Evolutionary conservation across 2,329 filamentous ascomycete species (phyloP).

Genomic region (Ophiocordyceps polyrhachis-furcata): DNA sequence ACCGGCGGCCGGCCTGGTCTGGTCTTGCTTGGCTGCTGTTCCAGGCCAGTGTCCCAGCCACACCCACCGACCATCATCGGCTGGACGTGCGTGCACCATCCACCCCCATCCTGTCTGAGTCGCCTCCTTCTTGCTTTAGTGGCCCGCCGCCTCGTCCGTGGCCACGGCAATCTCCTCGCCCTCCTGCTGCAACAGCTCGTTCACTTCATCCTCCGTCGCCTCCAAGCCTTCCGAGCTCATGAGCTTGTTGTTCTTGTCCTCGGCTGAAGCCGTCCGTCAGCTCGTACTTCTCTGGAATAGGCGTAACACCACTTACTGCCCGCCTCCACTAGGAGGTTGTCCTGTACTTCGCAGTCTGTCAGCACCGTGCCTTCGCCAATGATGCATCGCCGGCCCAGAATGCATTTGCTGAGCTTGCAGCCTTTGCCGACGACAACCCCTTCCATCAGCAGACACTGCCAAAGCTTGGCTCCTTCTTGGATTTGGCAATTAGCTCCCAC

Average conservation of each 20-base stretch:
- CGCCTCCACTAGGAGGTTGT: slow-evolving; percentile 72
- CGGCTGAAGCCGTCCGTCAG: slow-evolving; percentile 24
- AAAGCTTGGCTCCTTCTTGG: slow-evolving; percentile 64
- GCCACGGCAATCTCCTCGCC: slow-evolving; percentile 14
- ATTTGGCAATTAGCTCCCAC: slow-evolving; percentile 80
- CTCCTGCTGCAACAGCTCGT: slow-evolving; percentile 28
- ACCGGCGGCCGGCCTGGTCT: not conserved
- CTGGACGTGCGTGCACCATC: not conserved
- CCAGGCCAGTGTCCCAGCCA: not conserved
- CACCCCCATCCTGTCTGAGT: not conserved
- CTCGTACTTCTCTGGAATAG: not conserved
- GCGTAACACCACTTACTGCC: slow-evolving; percentile 33
- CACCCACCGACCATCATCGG: not conserved
- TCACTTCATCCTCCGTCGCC: slow-evolving; percentile 42
- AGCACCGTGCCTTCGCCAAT: slow-evolving; percentile 69
- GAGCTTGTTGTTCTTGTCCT: slow-evolving; percentile 48
- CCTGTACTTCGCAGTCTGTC: slow-evolving; percentile 82
- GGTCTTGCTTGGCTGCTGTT: not conserved
- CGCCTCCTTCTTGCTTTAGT: not conserved
- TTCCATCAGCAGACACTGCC: slow-evolving; percentile 85
- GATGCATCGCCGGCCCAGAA: slow-evolving; percentile 62
- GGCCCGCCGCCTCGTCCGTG: slow-evolving; percentile 3
- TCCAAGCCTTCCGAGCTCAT: slow-evolving; percentile 50
- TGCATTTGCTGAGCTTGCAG: slow-evolving; percentile 71
- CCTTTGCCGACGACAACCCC: slow-evolving; percentile 70